Base-by-base conservation (phyloP, 129 eudicot species). In the Pittosporum tobira region DNA sequence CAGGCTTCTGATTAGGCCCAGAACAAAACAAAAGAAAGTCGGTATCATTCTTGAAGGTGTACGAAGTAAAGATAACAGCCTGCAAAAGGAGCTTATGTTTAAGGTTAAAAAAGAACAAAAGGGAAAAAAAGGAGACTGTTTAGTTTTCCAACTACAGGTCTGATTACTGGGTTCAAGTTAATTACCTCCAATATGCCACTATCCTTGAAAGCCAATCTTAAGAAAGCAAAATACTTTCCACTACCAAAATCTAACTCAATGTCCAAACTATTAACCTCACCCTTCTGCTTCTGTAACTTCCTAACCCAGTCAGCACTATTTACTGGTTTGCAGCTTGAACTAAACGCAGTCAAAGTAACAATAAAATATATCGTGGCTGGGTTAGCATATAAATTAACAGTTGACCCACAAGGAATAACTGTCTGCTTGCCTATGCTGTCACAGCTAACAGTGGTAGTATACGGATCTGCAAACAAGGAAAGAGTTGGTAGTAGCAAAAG, bases 131-230 rank as follows among this genome's bases (percentile, higher is more conserved):
- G n/a, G n/a, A n/a, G n/a, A n/a, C n/a, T n/a, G n/a, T n/a, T 51
- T 70, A 63, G 61, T 64, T 66, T 45, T 46, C 34, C 54, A 64
- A 52, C 58, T 22, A 16, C 56, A 46, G 51, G 53, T 47, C 45
- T 15, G n/a, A 19, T 25, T 15, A 52, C 14, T 53, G 24, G 16
- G 31, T 51, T 23, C 23, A 48, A 15, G 25, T 65, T 28, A 51
- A 67, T 50, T 77, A 93, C 99, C 99, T 93, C 81, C 73, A 93
- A 50, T 50, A 81, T 75, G 59, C 99, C 99, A 59, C 73, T 87
- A 51, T 53, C 76, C 61, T 83, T 90, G 48, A 87, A 83, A 58
- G 93, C 78, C 74, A 93, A 69, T 57, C 99, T 84, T 64, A 93
- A 72, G 66, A 68, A 70, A 47, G 94, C 82, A 65, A 84, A 87